These are phyloP conservation scores for Fraxinus pennsylvanica DNA, from an alignment of 257 asterid genomes.

Conservation along the genomic window DNA sequence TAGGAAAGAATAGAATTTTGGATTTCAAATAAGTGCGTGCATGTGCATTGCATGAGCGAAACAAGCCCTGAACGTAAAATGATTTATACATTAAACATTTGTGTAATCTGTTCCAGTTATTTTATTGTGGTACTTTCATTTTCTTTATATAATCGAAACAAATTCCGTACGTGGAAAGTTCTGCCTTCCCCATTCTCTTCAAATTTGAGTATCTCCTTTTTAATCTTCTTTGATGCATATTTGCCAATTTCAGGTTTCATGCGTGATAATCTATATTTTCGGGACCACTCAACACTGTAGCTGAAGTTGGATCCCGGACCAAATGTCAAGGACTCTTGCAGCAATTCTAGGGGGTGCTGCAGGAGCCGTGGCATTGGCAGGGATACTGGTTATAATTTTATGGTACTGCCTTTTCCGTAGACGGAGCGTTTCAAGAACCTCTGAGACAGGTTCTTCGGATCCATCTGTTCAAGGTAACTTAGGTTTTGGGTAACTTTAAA, in stretches of 20 bases:
- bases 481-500: background rate
- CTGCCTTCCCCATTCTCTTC: background rate
- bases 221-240: constrained; percentile 2
- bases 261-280: constrained; percentile 33
- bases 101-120: constrained; percentile 6
- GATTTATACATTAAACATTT: constrained; percentile 8
- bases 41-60: constrained; percentile 8
- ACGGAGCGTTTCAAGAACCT: constrained; percentile 59
- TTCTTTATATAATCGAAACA: constrained; percentile 1
- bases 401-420: constrained; percentile 57
- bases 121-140: background rate
- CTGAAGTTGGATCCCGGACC: constrained; percentile 61
- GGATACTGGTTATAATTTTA: constrained; percentile 44
- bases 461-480: constrained; percentile 68
- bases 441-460: constrained; percentile 85
- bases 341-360: constrained; percentile 96
- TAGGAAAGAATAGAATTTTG: background rate
- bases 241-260: constrained; percentile 56
- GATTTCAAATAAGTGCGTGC: constrained; percentile 1
- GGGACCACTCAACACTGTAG: constrained; percentile 34
- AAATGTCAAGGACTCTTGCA: constrained; percentile 96
- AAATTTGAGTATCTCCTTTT: constrained; percentile 8
- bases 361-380: constrained; percentile 92
- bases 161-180: constrained; percentile 5
- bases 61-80: background rate